Base-by-base conservation (phyloP, 176 grass and related monocot species). In the Avena insularis region DNA sequence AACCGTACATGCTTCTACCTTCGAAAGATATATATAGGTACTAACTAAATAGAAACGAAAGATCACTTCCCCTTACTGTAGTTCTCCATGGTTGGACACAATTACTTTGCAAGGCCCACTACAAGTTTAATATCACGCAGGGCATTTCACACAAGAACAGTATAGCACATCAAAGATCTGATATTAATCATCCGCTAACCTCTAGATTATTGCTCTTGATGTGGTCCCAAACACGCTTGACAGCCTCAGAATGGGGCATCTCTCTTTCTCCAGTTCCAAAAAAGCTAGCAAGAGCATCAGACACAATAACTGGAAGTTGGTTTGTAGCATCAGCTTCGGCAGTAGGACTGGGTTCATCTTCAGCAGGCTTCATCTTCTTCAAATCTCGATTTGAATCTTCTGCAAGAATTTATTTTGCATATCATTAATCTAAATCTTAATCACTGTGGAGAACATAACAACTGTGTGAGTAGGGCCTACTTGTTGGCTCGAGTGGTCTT, bases 201-300 rank as follows among this genome's bases (percentile, higher is more conserved):
- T 99, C 97, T 74, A 97, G 84, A 76, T 90, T 90, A 79, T 99
- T 99, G 80, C 67, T 86, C 87, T 94, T 99, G 70, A 99, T 99
- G 86, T 99, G 90, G 64, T 97, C 94, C 94, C 97, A 99, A 63
- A 99, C 85, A 87, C 89, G 92, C 67, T 85, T 96, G 46, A 95
- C 55, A 69, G 92, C 94, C 59, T 97, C 97, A 54, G 86, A 91
- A 27, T 88, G 88, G 65, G 88, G 75, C 92, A 99, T 97, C 79
- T 93, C 90, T 84, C 64, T 99, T 91, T 99, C 89, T 82, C 79
- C 92, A 50, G 90, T 97, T 67, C 91, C 94, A 73, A 95, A 91
- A 92, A 99, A 97, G 73, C 71, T 90, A 60, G 88, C 90, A 61
- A 99, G 91, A 49, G 91, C 92, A 85, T 93, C 94, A 78, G 97